Evolutionary conservation across 306 rosid species (phyloP).

Genomic region (Lithocarpus polystachyus): DNA sequence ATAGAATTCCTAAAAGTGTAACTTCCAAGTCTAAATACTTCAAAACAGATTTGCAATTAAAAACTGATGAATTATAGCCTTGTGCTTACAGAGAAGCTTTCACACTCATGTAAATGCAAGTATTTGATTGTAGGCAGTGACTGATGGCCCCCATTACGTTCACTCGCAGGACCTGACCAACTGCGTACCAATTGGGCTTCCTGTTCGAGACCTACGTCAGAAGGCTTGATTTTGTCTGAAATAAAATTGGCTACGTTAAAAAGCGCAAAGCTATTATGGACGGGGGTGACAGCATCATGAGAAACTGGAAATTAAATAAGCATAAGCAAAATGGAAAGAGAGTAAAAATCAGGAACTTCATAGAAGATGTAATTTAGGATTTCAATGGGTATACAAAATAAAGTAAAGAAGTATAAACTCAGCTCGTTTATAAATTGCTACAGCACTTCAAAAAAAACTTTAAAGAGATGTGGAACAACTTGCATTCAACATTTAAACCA

Average conservation of each 20-base stretch:
- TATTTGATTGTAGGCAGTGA: conserved; percentile 78
- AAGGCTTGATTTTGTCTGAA: conserved; percentile 93
- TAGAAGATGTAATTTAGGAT: background rate
- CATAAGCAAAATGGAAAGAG: background rate
- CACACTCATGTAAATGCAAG: conserved; percentile 78
- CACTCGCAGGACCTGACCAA: conserved; percentile 58
- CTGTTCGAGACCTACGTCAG: conserved; percentile 92
- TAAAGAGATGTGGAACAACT: background rate
- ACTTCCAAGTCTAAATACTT: conserved; percentile 3
- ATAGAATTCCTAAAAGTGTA: background rate
- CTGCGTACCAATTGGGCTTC: conserved; percentile 86
- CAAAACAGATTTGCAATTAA: background rate
- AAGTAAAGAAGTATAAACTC: background rate
- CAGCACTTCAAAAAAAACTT: background rate
- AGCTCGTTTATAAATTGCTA: background rate
- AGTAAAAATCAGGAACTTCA: background rate
- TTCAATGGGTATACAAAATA: background rate
- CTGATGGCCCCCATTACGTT: conserved; percentile 57
- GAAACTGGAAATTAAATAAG: background rate
- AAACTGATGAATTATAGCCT: background rate
- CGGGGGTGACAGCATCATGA: conserved; percentile 11
- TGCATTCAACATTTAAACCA: background rate
- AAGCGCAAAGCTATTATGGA: conserved; percentile 3
- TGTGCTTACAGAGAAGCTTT: conserved; percentile 78
- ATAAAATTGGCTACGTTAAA: conserved; percentile 27